phyloP scores from a whole-genome alignment of 2,329 filamentous ascomycete genomes.

The Aureobasidium sp. region DNA sequence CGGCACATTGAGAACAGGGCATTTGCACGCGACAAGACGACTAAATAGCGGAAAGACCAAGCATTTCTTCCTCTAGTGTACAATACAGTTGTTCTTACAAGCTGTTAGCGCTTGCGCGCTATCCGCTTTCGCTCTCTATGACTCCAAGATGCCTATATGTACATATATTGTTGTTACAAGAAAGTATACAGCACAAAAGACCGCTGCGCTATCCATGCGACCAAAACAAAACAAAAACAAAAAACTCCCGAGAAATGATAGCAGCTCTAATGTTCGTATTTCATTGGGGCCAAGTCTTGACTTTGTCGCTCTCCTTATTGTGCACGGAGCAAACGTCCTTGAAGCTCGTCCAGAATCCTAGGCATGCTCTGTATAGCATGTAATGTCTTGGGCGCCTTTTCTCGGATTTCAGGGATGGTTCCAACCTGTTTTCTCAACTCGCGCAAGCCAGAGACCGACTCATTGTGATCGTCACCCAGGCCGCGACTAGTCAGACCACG shows the following conservation, averaged over 20 bases:
- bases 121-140: background rate
- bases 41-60: background rate
- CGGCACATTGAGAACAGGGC: background rate
- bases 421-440: conserved; percentile 26
- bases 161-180: conserved; percentile 3
- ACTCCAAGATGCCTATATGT: conserved; percentile 6
- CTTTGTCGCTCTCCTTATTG: background rate
- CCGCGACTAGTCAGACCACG: conserved; percentile 30
- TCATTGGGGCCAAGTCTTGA: background rate
- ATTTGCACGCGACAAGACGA: background rate
- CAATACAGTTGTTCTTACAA: conserved; percentile 3
- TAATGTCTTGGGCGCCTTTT: conserved; percentile 34
- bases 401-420: conserved; percentile 26
- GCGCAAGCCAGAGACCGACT: conserved; percentile 21
- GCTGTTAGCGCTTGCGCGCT: background rate
- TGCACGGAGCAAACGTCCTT: background rate
- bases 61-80: background rate
- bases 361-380: conserved; percentile 41
- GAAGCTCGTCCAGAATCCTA: conserved; percentile 24
- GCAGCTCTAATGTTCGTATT: background rate
- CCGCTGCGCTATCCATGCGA: background rate
- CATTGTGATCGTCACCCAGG: conserved; percentile 24
- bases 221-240: background rate
- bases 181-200: background rate
- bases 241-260: background rate